These are phyloP conservation scores for Monosporascus sp. DNA, from an alignment of 2,329 filamentous ascomycete genomes.

Conservation along the genomic window DNA sequence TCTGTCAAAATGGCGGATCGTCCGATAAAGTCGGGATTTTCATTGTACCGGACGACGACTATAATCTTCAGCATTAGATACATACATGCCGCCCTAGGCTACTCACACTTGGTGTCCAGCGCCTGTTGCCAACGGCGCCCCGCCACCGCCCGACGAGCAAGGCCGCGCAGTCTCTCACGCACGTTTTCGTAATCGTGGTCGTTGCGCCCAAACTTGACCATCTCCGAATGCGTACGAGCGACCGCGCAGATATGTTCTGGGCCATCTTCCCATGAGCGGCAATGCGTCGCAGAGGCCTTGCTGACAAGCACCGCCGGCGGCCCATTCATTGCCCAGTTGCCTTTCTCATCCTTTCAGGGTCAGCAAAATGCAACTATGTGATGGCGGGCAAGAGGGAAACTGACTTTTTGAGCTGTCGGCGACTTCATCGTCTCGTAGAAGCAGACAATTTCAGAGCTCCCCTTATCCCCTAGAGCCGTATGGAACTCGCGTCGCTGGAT, in stretches of 20 bases:
- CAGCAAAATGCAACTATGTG: not conserved
- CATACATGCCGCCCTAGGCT: too few species aligned
- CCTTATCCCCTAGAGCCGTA: conserved; percentile 6
- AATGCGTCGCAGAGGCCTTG: conserved; percentile 18
- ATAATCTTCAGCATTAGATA: too few species aligned
- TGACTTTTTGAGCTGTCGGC: conserved; percentile 15
- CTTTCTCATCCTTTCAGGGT: conserved; percentile 9
- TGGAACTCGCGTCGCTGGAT: conserved; percentile 2
- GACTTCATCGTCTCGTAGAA: conserved; percentile 21
- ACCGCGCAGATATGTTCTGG: conserved; percentile 16
- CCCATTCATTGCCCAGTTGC: conserved; percentile 18
- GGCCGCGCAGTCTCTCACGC: conserved; percentile 24
- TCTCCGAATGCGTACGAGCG: conserved; percentile 10
- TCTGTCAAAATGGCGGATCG: too few species aligned
- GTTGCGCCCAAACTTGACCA: conserved; percentile 19
- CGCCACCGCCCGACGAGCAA: too few species aligned
- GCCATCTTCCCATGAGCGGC: conserved; percentile 15
- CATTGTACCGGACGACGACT: too few species aligned
- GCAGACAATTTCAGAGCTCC: conserved; percentile 14
- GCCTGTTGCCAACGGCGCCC: too few species aligned
- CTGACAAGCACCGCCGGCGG: conserved; percentile 14
- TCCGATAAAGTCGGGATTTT: too few species aligned
- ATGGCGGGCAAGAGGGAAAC: not conserved
- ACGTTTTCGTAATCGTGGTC: conserved; percentile 4
- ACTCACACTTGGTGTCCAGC: too few species aligned